Conservation (phyloP, 1,139 yeast genomes). For the Pichiaceae sp. region DNA sequence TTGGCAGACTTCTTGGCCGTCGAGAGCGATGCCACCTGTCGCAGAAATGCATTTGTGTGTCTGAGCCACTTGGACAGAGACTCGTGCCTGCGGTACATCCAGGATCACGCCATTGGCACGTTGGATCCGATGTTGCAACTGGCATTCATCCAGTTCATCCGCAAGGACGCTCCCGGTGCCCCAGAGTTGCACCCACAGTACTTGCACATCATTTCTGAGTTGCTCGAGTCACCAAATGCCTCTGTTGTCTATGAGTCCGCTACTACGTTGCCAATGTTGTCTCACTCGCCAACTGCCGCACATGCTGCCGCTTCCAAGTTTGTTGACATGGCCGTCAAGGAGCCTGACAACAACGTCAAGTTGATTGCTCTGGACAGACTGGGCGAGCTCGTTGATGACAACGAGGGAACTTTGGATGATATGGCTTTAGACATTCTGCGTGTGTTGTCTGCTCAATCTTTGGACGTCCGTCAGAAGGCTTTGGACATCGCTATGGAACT, state of each 20-base stretch:
- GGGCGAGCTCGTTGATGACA: slow-evolving; percentile 59
- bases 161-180: slow-evolving; percentile 64
- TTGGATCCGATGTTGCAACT: slow-evolving; percentile 82
- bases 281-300: slow-evolving; percentile 60
- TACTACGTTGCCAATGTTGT: slow-evolving; percentile 66
- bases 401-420: slow-evolving; percentile 83
- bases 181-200: slow-evolving; percentile 66
- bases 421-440: slow-evolving; percentile 80
- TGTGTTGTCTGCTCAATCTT: slow-evolving; percentile 77
- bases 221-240: slow-evolving; percentile 63
- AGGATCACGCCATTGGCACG: slow-evolving; percentile 59
- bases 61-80: slow-evolving; percentile 78
- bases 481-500: slow-evolving; percentile 73
- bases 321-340: slow-evolving; percentile 83
- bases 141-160: slow-evolving; percentile 84
- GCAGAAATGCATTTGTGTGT: slow-evolving; percentile 91
- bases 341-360: slow-evolving; percentile 89
- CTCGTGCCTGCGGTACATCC: slow-evolving; percentile 75
- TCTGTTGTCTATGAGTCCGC: slow-evolving; percentile 93
- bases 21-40: slow-evolving; percentile 91
- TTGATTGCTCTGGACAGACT: slow-evolving; percentile 86
- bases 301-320: slow-evolving; percentile 75
- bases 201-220: slow-evolving; percentile 60
- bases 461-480: slow-evolving; percentile 86
- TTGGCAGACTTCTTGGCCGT: slow-evolving; percentile 63